A percentile compares a stretch with the other conserved stretches of the same genome.
These are phyloP conservation scores for Cardiospermum halicacabum DNA, from an alignment of 345 rosid genomes.

Conservation along the genomic window DNA sequence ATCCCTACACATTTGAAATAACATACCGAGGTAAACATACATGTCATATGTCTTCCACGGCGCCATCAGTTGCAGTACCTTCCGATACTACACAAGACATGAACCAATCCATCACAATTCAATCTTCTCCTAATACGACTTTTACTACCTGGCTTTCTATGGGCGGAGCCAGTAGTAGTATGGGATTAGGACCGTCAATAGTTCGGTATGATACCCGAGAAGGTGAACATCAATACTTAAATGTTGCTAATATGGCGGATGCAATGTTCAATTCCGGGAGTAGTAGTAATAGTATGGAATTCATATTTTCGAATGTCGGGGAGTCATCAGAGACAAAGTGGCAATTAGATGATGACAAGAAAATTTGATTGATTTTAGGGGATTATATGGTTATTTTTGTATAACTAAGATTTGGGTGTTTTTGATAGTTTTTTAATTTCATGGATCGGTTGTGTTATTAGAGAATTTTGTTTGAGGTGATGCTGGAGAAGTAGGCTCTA, in stretches of 20 bases:
- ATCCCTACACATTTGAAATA: constrained; percentile 57
- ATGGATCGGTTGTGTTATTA: too few species aligned
- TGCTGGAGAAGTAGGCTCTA: too few species aligned
- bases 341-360: constrained; percentile 27
- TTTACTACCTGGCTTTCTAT: constrained; percentile 23
- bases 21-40: constrained; percentile 65
- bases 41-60: constrained; percentile 64
- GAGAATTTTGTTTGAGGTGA: too few species aligned
- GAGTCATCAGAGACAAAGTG: constrained; percentile 26
- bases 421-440: too few species aligned
- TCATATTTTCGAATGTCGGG: constrained; percentile 35
- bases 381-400: too few species aligned
- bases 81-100: background rate
- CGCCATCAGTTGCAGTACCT: constrained; percentile 27
- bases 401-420: too few species aligned
- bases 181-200: constrained; percentile 32
- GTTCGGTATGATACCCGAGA: constrained; percentile 24
- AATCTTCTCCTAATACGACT: constrained; percentile 1
- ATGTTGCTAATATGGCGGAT: constrained; percentile 53
- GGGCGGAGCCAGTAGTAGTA: constrained; percentile 1
- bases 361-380: constrained; percentile 14
- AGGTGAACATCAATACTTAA: constrained; percentile 9
- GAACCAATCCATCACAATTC: constrained; percentile 4
- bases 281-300: constrained; percentile 57
- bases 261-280: constrained; percentile 57